Conservation (phyloP, 169 alveolate species). For the Plasmodium vivax region DNA sequence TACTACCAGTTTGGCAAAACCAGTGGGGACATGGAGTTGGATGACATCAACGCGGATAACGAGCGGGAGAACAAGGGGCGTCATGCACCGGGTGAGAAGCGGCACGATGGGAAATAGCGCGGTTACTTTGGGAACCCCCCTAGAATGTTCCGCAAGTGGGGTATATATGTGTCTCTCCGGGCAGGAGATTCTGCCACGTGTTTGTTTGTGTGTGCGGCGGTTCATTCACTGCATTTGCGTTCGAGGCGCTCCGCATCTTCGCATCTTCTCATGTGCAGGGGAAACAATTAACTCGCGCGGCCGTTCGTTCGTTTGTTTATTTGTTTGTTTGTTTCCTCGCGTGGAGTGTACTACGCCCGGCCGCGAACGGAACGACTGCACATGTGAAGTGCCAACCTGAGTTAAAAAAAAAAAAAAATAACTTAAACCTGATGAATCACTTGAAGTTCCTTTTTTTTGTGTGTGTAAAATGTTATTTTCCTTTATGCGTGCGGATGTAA, state of each 20-base stretch:
- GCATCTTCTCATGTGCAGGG: background rate
- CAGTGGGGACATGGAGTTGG: slow-evolving; percentile 27
- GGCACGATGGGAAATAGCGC: background rate
- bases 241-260: background rate
- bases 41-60: slow-evolving; percentile 7
- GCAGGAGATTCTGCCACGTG: background rate
- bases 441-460: background rate
- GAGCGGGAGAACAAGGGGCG: background rate
- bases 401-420: background rate
- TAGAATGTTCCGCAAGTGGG: background rate
- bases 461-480: background rate
- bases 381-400: background rate
- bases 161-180: background rate
- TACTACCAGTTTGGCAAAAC: slow-evolving; percentile 49
- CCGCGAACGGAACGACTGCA: background rate
- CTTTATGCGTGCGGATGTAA: background rate
- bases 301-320: background rate
- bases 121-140: background rate
- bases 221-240: background rate
- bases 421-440: background rate
- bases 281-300: background rate
- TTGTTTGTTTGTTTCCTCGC: background rate
- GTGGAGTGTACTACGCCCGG: background rate
- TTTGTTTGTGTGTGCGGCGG: background rate
- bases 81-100: background rate